Evolutionary conservation across 2,329 filamentous ascomycete genomes (phyloP).

Genomic region (Ophiostoma piceae): DNA sequence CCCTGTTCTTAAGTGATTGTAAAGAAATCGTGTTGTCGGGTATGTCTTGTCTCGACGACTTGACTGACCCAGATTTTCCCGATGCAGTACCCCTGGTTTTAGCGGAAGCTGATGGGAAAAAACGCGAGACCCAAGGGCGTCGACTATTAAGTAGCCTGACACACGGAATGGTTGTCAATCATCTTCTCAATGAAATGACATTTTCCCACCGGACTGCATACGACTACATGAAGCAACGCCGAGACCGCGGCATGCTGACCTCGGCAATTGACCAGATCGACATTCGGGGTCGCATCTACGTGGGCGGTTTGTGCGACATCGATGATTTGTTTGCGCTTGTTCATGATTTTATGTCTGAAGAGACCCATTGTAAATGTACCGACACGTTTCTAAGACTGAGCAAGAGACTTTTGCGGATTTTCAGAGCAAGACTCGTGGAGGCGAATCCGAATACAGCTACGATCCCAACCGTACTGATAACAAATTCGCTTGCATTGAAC

Average conservation of each 20-base stretch:
- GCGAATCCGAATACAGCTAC: not conserved
- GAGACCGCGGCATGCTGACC: not conserved
- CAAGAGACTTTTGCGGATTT: not conserved
- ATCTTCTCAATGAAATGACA: not conserved
- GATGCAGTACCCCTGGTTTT: not conserved
- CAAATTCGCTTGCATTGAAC: not conserved
- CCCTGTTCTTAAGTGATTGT: not conserved
- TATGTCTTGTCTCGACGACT: not conserved
- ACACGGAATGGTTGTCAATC: not conserved
- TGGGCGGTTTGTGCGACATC: not conserved
- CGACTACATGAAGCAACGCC: not conserved
- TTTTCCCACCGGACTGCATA: conserved; percentile 4
- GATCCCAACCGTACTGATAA: not conserved
- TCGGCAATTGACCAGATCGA: not conserved
- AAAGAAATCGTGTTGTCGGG: too few species aligned
- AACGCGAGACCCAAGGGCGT: not conserved
- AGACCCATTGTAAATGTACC: not conserved
- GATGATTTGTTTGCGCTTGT: not conserved
- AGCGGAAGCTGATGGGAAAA: not conserved
- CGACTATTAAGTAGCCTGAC: not conserved
- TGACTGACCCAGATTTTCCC: not conserved
- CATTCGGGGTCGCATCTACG: not conserved
- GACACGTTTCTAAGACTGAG: not conserved
- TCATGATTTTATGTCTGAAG: not conserved
- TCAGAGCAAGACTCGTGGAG: not conserved